Base-by-base conservation (phyloP, 2,329 filamentous ascomycete genomes). In the Alternaria brassicicola region DNA sequence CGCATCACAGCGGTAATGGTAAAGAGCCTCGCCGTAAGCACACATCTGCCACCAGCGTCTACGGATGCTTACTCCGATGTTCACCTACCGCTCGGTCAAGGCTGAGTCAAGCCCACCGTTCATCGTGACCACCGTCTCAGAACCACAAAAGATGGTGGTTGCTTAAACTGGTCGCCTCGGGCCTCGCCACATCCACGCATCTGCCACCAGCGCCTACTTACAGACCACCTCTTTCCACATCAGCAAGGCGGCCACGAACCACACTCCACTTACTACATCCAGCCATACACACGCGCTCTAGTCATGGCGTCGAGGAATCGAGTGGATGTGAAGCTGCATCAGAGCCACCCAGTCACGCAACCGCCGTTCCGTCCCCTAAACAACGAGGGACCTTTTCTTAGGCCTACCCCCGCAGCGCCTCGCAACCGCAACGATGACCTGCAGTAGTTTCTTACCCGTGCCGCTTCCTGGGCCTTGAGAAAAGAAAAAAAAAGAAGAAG, bases 351-450 rank as follows among this genome's bases (percentile, higher is more conserved):
- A 43, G 48, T 51, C 30, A 38, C 47, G 48, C 52, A 55, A 51
- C 51, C 53, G 57, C 55, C n/a, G n/a, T n/a, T n/a, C 52, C 45
- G 36, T 46, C 28, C 38, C 50, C 56, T 30, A 30, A 45, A 42
- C 38, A 17, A 53, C 31, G 31, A 38, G 33, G 45, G 49, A 56
- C 57, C 54, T 55, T 57, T 55, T 53, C 43, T 63, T 42, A 54
- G 57, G 46, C 58, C 57, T 33, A 33, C 55, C 49, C 52, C 49
- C 49, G 42, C 52, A 51, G 26, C 42, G 46, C 51, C 56, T 13
- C 56, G 45, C 45, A 52, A 52, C 55, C 51, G 56, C 60, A 57
- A 57, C 35, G 46, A 55, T 59, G 61, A 59, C 63, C 45, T 62
- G 63, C 63, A 60, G 41, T 26, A 26, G 41, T 45, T 31, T 17